Percentiles rank a stretch among this genome's conserved stretches.
These are phyloP conservation scores for Sextonia rubra DNA, from an alignment of 164 flowering plant genomes.

Conservation along the genomic window DNA sequence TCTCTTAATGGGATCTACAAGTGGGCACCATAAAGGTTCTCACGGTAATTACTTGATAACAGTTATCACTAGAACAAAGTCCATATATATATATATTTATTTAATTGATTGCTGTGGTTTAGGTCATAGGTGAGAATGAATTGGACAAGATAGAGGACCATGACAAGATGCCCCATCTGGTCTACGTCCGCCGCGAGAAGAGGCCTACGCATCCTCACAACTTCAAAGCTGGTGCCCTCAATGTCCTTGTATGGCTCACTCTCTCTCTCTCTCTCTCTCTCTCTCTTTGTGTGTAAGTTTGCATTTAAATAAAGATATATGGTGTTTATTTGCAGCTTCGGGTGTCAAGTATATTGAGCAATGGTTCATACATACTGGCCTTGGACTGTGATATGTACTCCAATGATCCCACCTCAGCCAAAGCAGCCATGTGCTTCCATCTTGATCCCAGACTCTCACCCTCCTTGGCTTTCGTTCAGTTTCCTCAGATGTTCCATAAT, in stretches of 20 bases:
- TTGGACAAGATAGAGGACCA: background rate
- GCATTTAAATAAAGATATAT: background rate
- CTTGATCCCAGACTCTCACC: constrained; percentile 27
- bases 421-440: constrained; percentile 37
- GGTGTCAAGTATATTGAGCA: constrained; percentile 31
- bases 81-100: too few relatives aligned
- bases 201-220: constrained; percentile 7
- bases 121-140: too few relatives aligned
- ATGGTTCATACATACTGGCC: constrained; percentile 20
- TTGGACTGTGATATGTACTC: constrained; percentile 40
- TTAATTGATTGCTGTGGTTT: too few relatives aligned
- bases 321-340: constrained; percentile 19
- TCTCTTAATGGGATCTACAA: too few relatives aligned
- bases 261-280: background rate
- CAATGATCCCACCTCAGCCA: constrained; percentile 31
- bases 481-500: constrained; percentile 31
- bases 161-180: constrained; percentile 10
- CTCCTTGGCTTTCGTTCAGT: constrained; percentile 27
- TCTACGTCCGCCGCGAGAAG: constrained; percentile 18
- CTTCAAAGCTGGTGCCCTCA: constrained; percentile 23
- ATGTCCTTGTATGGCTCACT: constrained; percentile 6
- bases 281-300: background rate
- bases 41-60: too few relatives aligned
- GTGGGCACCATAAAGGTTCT: too few relatives aligned
- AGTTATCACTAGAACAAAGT: too few relatives aligned